Conservation (phyloP, 305 asterid genomes). For the Fraxinus paxiana region DNA sequence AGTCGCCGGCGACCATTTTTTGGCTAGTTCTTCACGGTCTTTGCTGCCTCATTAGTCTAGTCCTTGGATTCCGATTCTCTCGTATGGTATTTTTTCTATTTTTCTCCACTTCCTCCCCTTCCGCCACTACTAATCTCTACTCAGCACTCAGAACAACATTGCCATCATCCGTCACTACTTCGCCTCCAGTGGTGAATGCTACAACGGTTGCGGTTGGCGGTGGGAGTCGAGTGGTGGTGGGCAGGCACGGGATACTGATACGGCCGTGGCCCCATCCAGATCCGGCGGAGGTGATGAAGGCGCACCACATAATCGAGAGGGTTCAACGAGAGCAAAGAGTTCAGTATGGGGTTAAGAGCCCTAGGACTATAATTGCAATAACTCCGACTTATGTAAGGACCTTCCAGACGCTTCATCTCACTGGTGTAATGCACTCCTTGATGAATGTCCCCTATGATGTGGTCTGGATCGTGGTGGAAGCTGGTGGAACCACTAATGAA, state of each 20-base stretch:
- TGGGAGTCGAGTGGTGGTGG: constrained; percentile 78
- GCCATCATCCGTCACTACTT: constrained; percentile 16
- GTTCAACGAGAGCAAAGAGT: constrained; percentile 84
- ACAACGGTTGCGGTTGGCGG: constrained; percentile 23
- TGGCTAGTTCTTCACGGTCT: constrained; percentile 72
- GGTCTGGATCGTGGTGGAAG: constrained; percentile 92
- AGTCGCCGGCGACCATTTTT: constrained; percentile 71
- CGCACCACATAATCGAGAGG: constrained; percentile 76
- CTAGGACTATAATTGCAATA: constrained; percentile 64
- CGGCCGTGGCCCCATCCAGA: constrained; percentile 99
- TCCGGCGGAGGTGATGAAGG: constrained; percentile 84
- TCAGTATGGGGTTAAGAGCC: constrained; percentile 75
- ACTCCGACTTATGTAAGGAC: constrained; percentile 92
- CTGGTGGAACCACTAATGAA: constrained; percentile 73
- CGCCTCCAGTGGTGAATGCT: constrained; percentile 32
- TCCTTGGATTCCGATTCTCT: constrained; percentile 85
- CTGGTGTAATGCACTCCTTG: constrained; percentile 89
- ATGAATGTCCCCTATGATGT: constrained; percentile 83
- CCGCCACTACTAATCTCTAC: constrained; percentile 28
- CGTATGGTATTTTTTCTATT: constrained; percentile 72
- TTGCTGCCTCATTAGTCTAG: constrained; percentile 78
- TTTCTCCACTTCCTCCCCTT: constrained; percentile 49
- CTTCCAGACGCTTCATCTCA: constrained; percentile 88
- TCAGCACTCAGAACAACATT: constrained; percentile 31
- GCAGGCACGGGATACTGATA: constrained; percentile 87